A percentile compares a stretch with the other conserved stretches of the same genome.
Conservation (phyloP, 768 basidiomycete species). For the Holtermannia corniformis region DNA sequence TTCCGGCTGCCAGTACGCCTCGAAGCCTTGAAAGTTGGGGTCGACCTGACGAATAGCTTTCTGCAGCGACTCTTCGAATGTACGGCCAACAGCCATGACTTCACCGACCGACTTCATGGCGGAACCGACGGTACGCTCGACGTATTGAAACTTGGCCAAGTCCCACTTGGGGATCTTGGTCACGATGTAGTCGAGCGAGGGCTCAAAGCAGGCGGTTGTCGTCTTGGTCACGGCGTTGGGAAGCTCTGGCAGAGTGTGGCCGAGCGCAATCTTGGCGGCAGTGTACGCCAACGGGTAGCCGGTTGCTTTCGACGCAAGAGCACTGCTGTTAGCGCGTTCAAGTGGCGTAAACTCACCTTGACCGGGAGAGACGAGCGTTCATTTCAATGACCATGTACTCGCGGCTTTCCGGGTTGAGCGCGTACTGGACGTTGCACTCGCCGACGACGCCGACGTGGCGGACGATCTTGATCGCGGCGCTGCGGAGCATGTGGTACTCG, state of each 20-base stretch:
- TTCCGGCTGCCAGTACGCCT: conserved; percentile 81
- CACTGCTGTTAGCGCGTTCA: conserved; percentile 46
- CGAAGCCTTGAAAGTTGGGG: conserved; percentile 92
- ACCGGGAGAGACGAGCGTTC: conserved; percentile 72
- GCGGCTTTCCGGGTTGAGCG: conserved; percentile 78
- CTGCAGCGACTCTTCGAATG: conserved; percentile 95
- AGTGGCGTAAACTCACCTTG: conserved; percentile 48
- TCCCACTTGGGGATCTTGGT: conserved; percentile 99
- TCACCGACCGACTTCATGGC: conserved; percentile 99
- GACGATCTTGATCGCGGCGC: conserved; percentile 89
- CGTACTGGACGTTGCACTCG: conserved; percentile 66
- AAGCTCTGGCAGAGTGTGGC: conserved; percentile 91
- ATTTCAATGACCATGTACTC: conserved; percentile 99
- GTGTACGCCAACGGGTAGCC: conserved; percentile 99
- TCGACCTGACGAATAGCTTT: conserved; percentile 98
- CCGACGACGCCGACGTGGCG: conserved; percentile 49
- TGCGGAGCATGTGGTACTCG: conserved; percentile 98
- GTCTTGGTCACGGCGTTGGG: conserved; percentile 99
- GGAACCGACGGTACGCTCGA: conserved; percentile 88
- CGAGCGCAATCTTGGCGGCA: conserved; percentile 95
- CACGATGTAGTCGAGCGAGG: conserved; percentile 96
- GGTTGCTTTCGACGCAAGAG: conserved; percentile 95
- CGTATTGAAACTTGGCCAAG: conserved; percentile 91
- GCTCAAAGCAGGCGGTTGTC: conserved; percentile 98
- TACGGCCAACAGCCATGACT: conserved; percentile 99